phyloP scores from a whole-genome alignment of 2,329 filamentous ascomycete genomes.

The Escovopsis sp. region DNA sequence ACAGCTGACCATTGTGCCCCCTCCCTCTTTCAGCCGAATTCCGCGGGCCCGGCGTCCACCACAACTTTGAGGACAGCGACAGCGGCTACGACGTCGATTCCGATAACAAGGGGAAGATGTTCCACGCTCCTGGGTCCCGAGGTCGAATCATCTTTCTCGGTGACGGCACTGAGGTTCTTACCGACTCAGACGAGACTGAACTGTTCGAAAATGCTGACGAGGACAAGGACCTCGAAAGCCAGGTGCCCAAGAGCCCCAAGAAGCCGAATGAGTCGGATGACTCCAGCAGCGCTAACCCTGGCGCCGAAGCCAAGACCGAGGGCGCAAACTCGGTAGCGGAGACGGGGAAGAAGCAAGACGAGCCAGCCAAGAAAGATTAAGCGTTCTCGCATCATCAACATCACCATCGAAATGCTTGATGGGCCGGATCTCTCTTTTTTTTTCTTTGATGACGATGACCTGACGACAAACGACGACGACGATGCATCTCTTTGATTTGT shows the following conservation, averaged over 20 bases:
- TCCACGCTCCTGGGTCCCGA: slow-evolving; percentile 55
- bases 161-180: slow-evolving; percentile 84
- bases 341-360: slow-evolving; percentile 13
- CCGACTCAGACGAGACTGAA: slow-evolving; percentile 77
- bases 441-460: background rate
- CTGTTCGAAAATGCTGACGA: slow-evolving; percentile 84
- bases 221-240: slow-evolving; percentile 72
- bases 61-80: slow-evolving; percentile 69
- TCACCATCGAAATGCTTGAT: slow-evolving; percentile 1
- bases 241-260: slow-evolving; percentile 50
- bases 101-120: slow-evolving; percentile 47
- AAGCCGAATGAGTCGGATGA: slow-evolving; percentile 12
- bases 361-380: slow-evolving; percentile 23
- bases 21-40: slow-evolving; percentile 51
- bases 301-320: slow-evolving; percentile 13
- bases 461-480: background rate
- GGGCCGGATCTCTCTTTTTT: background rate
- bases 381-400: slow-evolving; percentile 10
- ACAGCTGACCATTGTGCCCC: slow-evolving; percentile 14
- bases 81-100: slow-evolving; percentile 63
- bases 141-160: slow-evolving; percentile 89
- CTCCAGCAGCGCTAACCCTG: slow-evolving; percentile 7
- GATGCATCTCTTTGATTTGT: background rate
- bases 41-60: slow-evolving; percentile 67
- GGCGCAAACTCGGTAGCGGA: slow-evolving; percentile 9